Evolutionary conservation across 371 early-diverging fungal species (phyloP).

Genomic region (Mortierella sp.): DNA sequence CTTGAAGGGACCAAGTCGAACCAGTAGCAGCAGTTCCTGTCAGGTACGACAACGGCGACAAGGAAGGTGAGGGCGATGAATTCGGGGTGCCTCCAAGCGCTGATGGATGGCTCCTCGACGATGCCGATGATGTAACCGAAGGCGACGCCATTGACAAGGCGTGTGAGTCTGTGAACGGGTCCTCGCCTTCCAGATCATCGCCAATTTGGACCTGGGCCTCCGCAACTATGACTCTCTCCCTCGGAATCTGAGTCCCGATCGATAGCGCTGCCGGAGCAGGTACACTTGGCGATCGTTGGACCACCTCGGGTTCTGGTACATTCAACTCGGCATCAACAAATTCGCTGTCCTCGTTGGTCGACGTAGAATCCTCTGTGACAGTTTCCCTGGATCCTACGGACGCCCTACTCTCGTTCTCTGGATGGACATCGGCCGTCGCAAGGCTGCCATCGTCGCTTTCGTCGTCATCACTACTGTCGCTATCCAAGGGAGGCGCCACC

Average conservation of each 20-base stretch:
- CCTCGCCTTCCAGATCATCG: constrained; percentile 43
- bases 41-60: constrained; percentile 43
- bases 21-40: constrained; percentile 40
- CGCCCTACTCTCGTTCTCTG: constrained; percentile 7
- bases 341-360: not conserved
- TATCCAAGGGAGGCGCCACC: constrained; percentile 26
- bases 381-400: not conserved
- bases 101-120: constrained; percentile 15
- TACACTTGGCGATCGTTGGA: constrained; percentile 11
- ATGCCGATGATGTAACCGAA: not conserved
- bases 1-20: constrained; percentile 48
- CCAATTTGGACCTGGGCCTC: constrained; percentile 54
- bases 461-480: constrained; percentile 25
- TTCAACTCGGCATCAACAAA: constrained; percentile 8
- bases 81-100: constrained; percentile 11
- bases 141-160: constrained; percentile 32
- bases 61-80: constrained; percentile 40
- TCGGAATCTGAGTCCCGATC: constrained; percentile 13
- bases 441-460: constrained; percentile 8
- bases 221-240: constrained; percentile 38
- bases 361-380: not conserved
- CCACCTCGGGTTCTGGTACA: not conserved
- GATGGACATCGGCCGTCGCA: not conserved
- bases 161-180: constrained; percentile 50
- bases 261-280: constrained; percentile 38